Percentiles rank a stretch among this genome's conserved stretches.
Conservation (phyloP, 2,329 filamentous ascomycete species). For the Penicillium sp. region DNA sequence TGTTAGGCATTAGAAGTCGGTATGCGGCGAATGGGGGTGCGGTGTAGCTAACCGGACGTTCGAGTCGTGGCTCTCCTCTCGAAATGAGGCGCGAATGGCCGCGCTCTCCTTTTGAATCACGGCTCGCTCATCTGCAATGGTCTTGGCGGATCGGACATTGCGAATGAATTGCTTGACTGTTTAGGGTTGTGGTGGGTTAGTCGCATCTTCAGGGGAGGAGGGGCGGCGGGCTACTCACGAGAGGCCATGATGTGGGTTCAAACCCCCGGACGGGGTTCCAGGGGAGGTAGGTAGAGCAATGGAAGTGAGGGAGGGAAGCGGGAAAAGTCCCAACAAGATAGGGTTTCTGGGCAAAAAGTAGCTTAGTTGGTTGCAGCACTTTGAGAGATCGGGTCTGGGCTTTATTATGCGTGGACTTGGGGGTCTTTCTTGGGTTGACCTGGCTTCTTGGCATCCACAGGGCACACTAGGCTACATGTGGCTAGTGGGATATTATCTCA, state of each 20-base stretch:
- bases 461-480: conserved; percentile 11
- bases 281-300: conserved; percentile 14
- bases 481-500: neutral
- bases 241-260: conserved; percentile 58
- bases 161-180: conserved; percentile 99
- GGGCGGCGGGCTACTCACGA: conserved; percentile 46
- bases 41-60: conserved; percentile 70
- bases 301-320: neutral
- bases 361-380: neutral
- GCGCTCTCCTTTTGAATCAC: conserved; percentile 99
- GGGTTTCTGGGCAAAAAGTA: neutral
- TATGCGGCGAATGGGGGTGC: conserved; percentile 1
- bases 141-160: conserved; percentile 97
- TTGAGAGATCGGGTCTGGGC: conserved; percentile 17
- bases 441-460: conserved; percentile 25
- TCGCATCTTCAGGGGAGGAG: conserved; percentile 27
- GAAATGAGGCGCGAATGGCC: conserved; percentile 93
- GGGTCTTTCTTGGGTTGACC: conserved; percentile 18
- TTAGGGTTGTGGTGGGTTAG: conserved; percentile 10
- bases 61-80: conserved; percentile 92
- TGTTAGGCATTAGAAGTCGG: conserved; percentile 44
- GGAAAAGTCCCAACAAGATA: neutral
- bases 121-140: conserved; percentile 95
- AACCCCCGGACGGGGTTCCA: conserved; percentile 47
- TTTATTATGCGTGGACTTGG: conserved; percentile 26